Evolutionary conservation across 352 stramenopile species (phyloP), one percentile per base, ranked within the genome.

Genomic region (Aphanomyces astaci): DNA sequence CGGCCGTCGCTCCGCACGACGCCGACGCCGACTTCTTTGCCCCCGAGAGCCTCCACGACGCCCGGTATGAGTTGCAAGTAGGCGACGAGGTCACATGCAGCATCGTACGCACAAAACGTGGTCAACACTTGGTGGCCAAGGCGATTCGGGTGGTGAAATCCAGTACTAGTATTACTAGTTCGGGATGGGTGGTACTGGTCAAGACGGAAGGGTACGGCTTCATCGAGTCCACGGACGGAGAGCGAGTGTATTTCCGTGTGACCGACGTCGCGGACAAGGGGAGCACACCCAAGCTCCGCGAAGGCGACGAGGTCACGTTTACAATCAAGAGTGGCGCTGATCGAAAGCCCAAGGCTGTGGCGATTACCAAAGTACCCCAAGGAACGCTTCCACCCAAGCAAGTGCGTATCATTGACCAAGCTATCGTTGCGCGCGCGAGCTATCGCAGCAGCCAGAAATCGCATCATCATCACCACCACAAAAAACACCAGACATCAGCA

Each of bases 171-270:
- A 59, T 72, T 7, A 77, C 69, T 33, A 74, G 70, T 9, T 79
- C 91, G 71, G 84, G 84, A 17, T 86, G 86, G 36, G 84, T 93
- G 51, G 74, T 81, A 4, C 67, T 75, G 15, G 62, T 91, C 63
- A 90, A 89, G 54, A 64, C 64, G 4, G 82, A 93, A 68, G 81
- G 81, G 4, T 93, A 90, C 64, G 84, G 84, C 5, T 93, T 93
- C 52, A 90, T 93, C 54, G 72, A 87, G 32, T 71, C 78, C 33
- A 76, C 73, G 11, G 68, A 64, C 1, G 28, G 75, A 13, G 78
- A 76, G 2, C 63, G 78, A 1, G 76, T 93, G 36, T 93, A 88
- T 68, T 93, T 93, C 73, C 84, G 90, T 70, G 74, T 93, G 30
- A 90, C 88, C 36, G 84, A 90, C 19, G 74, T 93, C 28, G 76